Evolutionary conservation across 1,139 yeast genomes (phyloP).

Genomic region (Yamadazyma conglobata): DNA sequence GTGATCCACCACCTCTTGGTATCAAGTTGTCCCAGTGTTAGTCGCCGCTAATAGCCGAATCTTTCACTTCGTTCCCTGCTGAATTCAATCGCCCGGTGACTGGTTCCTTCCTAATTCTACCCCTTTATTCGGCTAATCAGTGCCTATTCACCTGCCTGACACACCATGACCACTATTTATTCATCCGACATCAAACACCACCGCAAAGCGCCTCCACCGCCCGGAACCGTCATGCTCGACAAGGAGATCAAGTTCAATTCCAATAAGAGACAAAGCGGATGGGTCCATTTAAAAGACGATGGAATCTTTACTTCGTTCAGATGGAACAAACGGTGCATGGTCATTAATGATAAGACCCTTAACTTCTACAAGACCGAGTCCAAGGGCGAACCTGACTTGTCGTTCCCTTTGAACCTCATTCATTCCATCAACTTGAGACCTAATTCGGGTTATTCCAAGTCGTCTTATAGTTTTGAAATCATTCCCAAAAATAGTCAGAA

Average conservation of each 20-base stretch:
- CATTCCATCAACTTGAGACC: conserved; percentile 39
- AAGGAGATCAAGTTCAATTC: conserved; percentile 23
- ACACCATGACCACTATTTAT: conserved; percentile 50
- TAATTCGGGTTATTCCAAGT: conserved; percentile 52
- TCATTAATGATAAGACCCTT: conserved; percentile 69
- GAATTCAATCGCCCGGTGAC: no score
- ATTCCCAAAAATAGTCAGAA: conserved; percentile 51
- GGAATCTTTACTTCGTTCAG: conserved; percentile 76
- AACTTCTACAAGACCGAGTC: conserved; percentile 71
- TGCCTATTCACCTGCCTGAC: no score
- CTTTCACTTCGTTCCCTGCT: no score
- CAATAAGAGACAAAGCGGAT: conserved; percentile 52
- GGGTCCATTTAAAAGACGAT: conserved; percentile 92
- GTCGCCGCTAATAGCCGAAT: no score
- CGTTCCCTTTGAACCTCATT: conserved; percentile 40
- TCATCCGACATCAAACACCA: conserved; percentile 44
- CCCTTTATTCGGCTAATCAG: no score
- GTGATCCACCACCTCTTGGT: no score
- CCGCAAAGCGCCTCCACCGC: conserved; percentile 49
- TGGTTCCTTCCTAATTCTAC: no score
- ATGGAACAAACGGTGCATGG: conserved; percentile 87
- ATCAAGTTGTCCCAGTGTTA: no score
- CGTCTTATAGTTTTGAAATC: conserved; percentile 71
- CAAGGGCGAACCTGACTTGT: conserved; percentile 29
- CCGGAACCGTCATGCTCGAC: conserved; percentile 14